These are phyloP conservation scores for Talaromyces borbonicus DNA, from an alignment of 495 filamentous ascomycete species.

Conservation along the genomic window DNA sequence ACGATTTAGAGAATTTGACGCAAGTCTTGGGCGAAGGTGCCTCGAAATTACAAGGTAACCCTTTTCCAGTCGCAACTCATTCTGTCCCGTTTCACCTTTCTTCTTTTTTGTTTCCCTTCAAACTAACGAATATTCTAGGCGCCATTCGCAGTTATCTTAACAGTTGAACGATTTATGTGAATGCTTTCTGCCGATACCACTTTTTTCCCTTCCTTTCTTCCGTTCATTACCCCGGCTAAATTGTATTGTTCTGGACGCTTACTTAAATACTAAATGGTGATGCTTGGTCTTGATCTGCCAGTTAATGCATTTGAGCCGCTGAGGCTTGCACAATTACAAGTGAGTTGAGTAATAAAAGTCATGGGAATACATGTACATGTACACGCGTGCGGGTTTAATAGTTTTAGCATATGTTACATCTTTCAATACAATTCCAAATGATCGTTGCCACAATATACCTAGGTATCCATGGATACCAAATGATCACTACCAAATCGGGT, in stretches of 20 bases:
- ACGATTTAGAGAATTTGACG: constrained; percentile 86
- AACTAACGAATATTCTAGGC: constrained; percentile 19
- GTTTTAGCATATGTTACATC: too few relatives aligned
- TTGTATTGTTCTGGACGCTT: neutral
- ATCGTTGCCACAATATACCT: neutral
- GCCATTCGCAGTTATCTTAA: constrained; percentile 81
- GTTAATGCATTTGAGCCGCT: neutral
- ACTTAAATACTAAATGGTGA: neutral
- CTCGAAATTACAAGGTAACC: constrained; percentile 70
- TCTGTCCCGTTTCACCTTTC: neutral
- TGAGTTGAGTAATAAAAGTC: too few relatives aligned
- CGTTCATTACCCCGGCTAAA: neutral
- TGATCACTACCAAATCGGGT: too few relatives aligned
- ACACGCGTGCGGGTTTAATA: too few relatives aligned
- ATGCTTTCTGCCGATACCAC: constrained; percentile 5
- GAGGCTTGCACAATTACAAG: neutral
- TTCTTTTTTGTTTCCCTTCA: constrained; percentile 5
- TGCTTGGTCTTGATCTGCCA: neutral
- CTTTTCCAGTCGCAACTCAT: neutral
- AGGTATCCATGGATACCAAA: too few relatives aligned
- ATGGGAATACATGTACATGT: constrained; percentile 1
- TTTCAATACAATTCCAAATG: too few relatives aligned
- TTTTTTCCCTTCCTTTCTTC: neutral
- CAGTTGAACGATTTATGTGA: constrained; percentile 30
- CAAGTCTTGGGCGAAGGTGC: constrained; percentile 78